Conservation (phyloP, 108 stramenopile species). For the Cyclotella sp. region DNA sequence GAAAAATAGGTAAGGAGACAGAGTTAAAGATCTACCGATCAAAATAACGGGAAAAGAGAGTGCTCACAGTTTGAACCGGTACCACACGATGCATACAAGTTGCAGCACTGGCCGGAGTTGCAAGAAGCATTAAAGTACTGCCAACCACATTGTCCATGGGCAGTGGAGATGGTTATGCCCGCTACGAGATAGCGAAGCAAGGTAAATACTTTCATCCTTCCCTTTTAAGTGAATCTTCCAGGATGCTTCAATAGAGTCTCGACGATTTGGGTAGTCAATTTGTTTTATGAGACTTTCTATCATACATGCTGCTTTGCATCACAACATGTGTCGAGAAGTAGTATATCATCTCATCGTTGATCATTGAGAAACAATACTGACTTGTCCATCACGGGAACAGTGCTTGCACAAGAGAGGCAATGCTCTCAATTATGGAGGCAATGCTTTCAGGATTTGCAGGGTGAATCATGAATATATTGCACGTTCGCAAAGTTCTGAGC, state of each 20-base stretch:
- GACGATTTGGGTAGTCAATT: neutral
- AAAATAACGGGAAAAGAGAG: no score
- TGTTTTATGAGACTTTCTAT: neutral
- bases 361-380: no score
- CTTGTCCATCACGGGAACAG: no score
- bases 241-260: neutral
- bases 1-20: neutral
- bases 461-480: no score
- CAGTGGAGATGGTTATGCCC: neutral
- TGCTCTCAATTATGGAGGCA: no score
- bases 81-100: neutral
- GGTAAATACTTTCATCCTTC: neutral
- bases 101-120: neutral
- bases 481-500: no score
- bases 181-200: neutral
- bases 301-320: no score
- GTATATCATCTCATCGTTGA: no score
- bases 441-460: no score
- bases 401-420: no score
- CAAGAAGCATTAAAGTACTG: neutral
- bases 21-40: no score
- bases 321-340: no score
- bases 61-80: slow-evolving; percentile 1
- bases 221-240: neutral
- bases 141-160: neutral